Evolutionary conservation across 768 basidiomycete species (phyloP), one percentile per base, ranked within the genome.

Genomic region (Tulasnella sp.): DNA sequence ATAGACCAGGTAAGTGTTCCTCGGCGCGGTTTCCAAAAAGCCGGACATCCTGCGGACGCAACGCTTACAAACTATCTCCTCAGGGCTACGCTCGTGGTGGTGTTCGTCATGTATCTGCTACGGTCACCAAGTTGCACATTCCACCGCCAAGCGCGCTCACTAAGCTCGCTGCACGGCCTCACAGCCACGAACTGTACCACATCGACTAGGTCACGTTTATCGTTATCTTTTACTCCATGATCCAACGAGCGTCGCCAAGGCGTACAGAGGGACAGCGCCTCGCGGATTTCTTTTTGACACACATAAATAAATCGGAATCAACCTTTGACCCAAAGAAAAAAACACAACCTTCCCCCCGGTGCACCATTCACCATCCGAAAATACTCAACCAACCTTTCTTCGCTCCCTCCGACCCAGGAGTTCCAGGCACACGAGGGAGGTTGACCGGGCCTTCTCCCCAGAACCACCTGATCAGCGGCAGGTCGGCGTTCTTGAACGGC

Each of bases 401-500:
- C 54, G n/a, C n/a, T 11, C n/a, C 14, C 22, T 58, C 54, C 2
- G 54, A 22, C 0, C 29, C 29, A 4, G 54, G 54, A n/a, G 54
- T 58, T 25, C 54, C 54, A 25, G 54, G 25, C 0, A n/a, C 54
- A 58, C 54, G 54, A 58, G 54, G 54, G 19, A 58, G n/a, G 54
- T 58, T 58, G 19, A 58, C 54, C n/a, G 54, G 54, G 22, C 54
- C 54, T n/a, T 58, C 54, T 31, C 75, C 49, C 75, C 75, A 76
- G 39, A 76, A 37, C 22, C 1, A 40, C 64, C 45, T 76, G 67
- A 76, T 49, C 1, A 31, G 12, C 2, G 37, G 29, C n/a, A 70
- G 12, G 22, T 67, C 64, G n/a, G 58, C 22, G 31, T 5, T 40
- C 3, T 68, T 86, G 79, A 90, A 90, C 0, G 90, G 90, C n/a